Evolutionary conservation across 805 yeast species (phyloP).

Genomic region (Candida wancherniae): DNA sequence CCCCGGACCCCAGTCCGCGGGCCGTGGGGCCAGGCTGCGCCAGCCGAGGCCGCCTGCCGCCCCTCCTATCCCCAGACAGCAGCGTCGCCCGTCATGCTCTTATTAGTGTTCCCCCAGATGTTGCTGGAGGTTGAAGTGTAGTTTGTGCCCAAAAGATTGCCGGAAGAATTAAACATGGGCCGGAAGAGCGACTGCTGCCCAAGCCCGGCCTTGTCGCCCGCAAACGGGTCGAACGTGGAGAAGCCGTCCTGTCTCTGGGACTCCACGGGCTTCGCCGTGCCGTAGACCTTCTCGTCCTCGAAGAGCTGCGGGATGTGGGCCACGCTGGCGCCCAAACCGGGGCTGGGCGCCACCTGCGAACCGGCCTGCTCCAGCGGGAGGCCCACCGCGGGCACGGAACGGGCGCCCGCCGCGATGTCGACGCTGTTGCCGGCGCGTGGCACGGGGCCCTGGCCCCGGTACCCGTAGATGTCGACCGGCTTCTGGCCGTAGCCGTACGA

Average conservation of each 20-base stretch:
- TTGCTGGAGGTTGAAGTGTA: slow-evolving; percentile 13
- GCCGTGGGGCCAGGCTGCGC: too few species aligned
- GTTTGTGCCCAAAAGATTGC: slow-evolving; percentile 13
- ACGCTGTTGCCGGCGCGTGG: too few species aligned
- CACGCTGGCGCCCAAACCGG: too few species aligned
- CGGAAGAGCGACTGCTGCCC: slow-evolving; percentile 9
- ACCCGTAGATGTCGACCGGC: slow-evolving; percentile 1
- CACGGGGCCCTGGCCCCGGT: slow-evolving; percentile 1
- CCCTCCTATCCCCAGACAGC: slow-evolving; percentile 30
- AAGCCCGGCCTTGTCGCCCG: slow-evolving; percentile 5
- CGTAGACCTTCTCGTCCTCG: slow-evolving; percentile 9
- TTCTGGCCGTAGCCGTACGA: not conserved
- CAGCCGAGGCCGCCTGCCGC: too few species aligned
- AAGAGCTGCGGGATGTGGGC: slow-evolving; percentile 18
- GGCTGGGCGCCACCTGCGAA: too few species aligned
- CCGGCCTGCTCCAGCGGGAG: too few species aligned
- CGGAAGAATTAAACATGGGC: slow-evolving; percentile 16
- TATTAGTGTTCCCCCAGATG: slow-evolving; percentile 24
- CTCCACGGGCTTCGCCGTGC: slow-evolving; percentile 5
- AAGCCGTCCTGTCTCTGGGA: slow-evolving; percentile 8
- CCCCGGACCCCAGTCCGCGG: too few species aligned
- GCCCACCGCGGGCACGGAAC: too few species aligned
- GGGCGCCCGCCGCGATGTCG: too few species aligned
- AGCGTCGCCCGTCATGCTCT: slow-evolving; percentile 18
- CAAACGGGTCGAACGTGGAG: slow-evolving; percentile 27